Base-by-base conservation (phyloP, 129 eudicot species). In the Rutidosis leptorrhynchoides region DNA sequence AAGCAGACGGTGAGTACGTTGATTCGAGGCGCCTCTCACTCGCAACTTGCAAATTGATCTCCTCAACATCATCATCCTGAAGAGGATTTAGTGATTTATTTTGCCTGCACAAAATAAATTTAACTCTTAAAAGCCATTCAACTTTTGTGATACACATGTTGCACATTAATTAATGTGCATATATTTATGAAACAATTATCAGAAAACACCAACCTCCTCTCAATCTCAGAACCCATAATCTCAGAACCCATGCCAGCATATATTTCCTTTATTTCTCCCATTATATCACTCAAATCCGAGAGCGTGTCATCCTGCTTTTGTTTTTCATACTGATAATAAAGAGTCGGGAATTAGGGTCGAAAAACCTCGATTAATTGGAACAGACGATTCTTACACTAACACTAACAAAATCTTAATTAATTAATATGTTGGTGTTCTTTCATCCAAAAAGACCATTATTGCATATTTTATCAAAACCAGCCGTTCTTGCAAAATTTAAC, bases 191-290 rank as follows among this genome's bases (percentile, higher is more conserved):
- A 43, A 14, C 52, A 45, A 45, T 2, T 59, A 30, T 30, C n/a
- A 35, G 49, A 62, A 14, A 20, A 62, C 17, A 62, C 67, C 4
- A 62, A 62, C 67, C 67, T 62, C n/a, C 29, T 62, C 67, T n/a
- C n/a, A n/a, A n/a, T n/a, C n/a, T n/a, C n/a, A n/a, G n/a, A n/a
- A n/a, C n/a, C n/a, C n/a, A n/a, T n/a, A 7, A 62, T 19, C 48
- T 35, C 49, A 3, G 49, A 62, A 62, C 48, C 49, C 67, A 62
- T 62, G 23, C 35, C 48, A 35, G 35, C 67, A 11, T 96, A 96
- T 96, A 93, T 93, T 64, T 73, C 85, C 89, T 93, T 93, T 14
- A 93, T 77, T 69, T 93, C 98, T 49, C 87, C 91, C 79, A 93
- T 66, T 9, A 93, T 58, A 54, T 85, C 80, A 80, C 98, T 93